These are phyloP conservation scores for Panicum miliaceum DNA, from an alignment of 176 grass and related monocot species.

Conservation along the genomic window DNA sequence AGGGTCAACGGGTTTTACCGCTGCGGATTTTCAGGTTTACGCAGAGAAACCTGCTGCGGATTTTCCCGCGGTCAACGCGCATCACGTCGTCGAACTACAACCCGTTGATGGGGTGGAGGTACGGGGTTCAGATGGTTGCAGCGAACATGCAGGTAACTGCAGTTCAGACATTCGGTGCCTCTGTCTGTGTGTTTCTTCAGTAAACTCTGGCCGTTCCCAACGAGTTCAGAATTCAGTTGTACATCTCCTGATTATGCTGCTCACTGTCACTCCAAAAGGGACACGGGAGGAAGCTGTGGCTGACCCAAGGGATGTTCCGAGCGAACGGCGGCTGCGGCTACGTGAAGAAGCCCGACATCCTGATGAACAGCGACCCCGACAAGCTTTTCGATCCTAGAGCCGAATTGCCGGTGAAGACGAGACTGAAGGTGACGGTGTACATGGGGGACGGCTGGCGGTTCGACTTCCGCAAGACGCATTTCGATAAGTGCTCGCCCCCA, in stretches of 20 bases:
- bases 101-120: constrained; percentile 68
- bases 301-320: constrained; percentile 82
- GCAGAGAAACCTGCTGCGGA: constrained; percentile 66
- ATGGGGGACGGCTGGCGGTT: constrained; percentile 91
- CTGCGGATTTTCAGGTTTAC: constrained; percentile 58
- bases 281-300: constrained; percentile 76
- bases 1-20: not conserved
- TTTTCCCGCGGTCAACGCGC: constrained; percentile 67
- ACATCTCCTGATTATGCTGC: not conserved
- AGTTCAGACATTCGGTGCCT: not conserved
- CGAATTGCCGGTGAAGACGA: constrained; percentile 51
- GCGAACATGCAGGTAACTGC: constrained; percentile 75
- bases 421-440: constrained; percentile 81
- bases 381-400: constrained; percentile 58
- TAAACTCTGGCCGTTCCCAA: not conserved
- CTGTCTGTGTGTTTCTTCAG: not conserved
- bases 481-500: constrained; percentile 76
- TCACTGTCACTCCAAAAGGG: constrained; percentile 29
- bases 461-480: constrained; percentile 69
- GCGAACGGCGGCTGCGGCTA: constrained; percentile 92
- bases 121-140: constrained; percentile 88
- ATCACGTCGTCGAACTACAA: constrained; percentile 80
- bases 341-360: constrained; percentile 81
- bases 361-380: constrained; percentile 42
- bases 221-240: too few species aligned